Evolutionary conservation across 805 yeast species (phyloP).

Genomic region (Candida succiphila): DNA sequence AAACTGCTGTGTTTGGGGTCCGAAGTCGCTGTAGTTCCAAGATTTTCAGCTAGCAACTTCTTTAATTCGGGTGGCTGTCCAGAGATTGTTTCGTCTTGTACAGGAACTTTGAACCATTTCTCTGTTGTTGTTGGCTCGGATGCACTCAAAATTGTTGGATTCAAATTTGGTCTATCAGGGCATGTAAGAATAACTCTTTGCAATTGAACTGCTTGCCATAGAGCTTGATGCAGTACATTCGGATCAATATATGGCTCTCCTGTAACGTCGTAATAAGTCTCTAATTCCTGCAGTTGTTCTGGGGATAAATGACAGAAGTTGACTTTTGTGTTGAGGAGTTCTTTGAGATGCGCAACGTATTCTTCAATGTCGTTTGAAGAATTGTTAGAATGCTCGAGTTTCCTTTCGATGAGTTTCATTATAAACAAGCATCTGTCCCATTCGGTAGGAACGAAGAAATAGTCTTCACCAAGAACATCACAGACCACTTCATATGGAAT

Average conservation of each 20-base stretch:
- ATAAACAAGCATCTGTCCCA: slow-evolving; percentile 45
- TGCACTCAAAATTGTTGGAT: slow-evolving; percentile 16
- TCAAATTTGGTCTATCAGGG: slow-evolving; percentile 17
- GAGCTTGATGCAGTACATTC: slow-evolving; percentile 30
- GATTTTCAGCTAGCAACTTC: slow-evolving; percentile 11
- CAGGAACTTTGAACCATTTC: slow-evolving; percentile 31
- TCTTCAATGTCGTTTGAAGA: not conserved
- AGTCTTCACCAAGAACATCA: slow-evolving; percentile 36
- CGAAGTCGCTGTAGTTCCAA: slow-evolving; percentile 7
- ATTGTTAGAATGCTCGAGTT: slow-evolving; percentile 9
- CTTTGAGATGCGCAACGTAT: slow-evolving; percentile 13
- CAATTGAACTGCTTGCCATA: slow-evolving; percentile 38
- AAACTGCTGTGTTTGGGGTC: not conserved
- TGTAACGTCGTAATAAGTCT: slow-evolving; percentile 24
- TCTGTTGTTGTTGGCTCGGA: slow-evolving; percentile 18
- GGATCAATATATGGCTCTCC: slow-evolving; percentile 30
- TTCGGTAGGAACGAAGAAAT: slow-evolving; percentile 43
- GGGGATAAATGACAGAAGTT: slow-evolving; percentile 40
- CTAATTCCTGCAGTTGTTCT: slow-evolving; percentile 34
- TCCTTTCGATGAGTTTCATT: slow-evolving; percentile 29
- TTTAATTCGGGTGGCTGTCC: slow-evolving; percentile 31
- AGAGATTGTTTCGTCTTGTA: slow-evolving; percentile 36
- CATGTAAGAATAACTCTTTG: slow-evolving; percentile 28
- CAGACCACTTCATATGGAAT: slow-evolving; percentile 32
- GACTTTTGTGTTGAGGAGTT: slow-evolving; percentile 29